These are phyloP conservation scores for Trametes gibbosa DNA, from an alignment of 768 basidiomycete species.

Conservation along the genomic window DNA sequence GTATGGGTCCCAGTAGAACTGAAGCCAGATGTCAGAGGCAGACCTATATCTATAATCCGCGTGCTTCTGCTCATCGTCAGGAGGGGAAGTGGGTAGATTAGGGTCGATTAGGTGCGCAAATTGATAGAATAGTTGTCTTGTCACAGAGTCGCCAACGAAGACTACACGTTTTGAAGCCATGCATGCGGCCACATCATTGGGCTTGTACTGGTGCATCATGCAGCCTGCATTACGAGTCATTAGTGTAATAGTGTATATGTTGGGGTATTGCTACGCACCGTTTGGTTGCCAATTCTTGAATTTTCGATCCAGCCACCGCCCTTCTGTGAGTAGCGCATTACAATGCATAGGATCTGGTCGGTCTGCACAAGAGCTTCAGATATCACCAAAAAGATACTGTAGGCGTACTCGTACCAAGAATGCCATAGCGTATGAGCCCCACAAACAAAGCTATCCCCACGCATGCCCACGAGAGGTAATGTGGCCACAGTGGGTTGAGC, in stretches of 20 bases:
- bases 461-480: constrained; percentile 42
- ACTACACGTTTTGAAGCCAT: constrained; percentile 57
- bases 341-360: constrained; percentile 73
- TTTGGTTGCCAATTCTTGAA: constrained; percentile 85
- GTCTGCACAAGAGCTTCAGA: constrained; percentile 41
- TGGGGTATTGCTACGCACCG: constrained; percentile 42
- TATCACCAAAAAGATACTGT: not conserved
- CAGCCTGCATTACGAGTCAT: constrained; percentile 52
- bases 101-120: constrained; percentile 61
- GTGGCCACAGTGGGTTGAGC: constrained; percentile 45
- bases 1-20: constrained; percentile 86
- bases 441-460: constrained; percentile 40
- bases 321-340: constrained; percentile 62
- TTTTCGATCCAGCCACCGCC: constrained; percentile 72
- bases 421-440: constrained; percentile 41
- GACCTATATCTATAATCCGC: constrained; percentile 54
- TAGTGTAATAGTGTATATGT: constrained; percentile 3
- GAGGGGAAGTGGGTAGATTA: constrained; percentile 48
- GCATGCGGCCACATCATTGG: constrained; percentile 53
- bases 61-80: constrained; percentile 66
- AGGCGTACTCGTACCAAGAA: constrained; percentile 41
- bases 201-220: constrained; percentile 67
- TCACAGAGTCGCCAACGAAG: constrained; percentile 86
- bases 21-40: constrained; percentile 43
- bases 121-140: constrained; percentile 77